phyloP scores from a whole-genome alignment of 495 filamentous ascomycete genomes.

The Chaetomium tenue region DNA sequence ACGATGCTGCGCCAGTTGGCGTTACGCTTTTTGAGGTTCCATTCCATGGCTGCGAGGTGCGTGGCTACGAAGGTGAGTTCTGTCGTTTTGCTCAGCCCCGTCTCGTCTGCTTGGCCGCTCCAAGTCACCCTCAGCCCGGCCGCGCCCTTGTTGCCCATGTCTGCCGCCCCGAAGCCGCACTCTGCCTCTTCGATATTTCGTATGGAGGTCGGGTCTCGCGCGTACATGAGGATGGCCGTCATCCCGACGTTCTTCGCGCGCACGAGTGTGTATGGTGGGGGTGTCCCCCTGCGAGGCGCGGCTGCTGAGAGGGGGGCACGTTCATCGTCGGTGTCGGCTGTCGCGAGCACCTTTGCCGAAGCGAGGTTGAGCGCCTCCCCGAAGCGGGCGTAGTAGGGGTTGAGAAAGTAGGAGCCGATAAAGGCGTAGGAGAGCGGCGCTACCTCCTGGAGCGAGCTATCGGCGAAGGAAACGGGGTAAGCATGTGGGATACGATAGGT shows the following conservation, averaged over 20 bases:
- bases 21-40: conserved; percentile 67
- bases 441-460: conserved; percentile 79
- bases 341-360: conserved; percentile 36
- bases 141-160: conserved; percentile 95
- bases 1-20: conserved; percentile 82
- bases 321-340: conserved; percentile 21
- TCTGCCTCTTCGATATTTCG: conserved; percentile 64
- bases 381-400: conserved; percentile 69
- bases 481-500: neutral
- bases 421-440: conserved; percentile 81
- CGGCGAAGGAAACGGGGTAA: neutral
- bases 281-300: neutral
- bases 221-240: conserved; percentile 84
- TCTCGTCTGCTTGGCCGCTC: conserved; percentile 11
- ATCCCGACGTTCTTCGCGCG: conserved; percentile 72
- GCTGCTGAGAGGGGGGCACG: neutral
- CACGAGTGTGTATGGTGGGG: conserved; percentile 48
- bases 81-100: conserved; percentile 40
- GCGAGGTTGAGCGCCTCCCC: conserved; percentile 67
- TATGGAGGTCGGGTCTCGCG: conserved; percentile 56
- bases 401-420: conserved; percentile 78
- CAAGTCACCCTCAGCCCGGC: conserved; percentile 71
- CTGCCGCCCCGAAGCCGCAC: conserved; percentile 74
- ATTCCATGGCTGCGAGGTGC: conserved; percentile 87
- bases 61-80: conserved; percentile 81